Evolutionary conservation across 306 rosid genomes (phyloP).

Genomic region (Acacia confusa): DNA sequence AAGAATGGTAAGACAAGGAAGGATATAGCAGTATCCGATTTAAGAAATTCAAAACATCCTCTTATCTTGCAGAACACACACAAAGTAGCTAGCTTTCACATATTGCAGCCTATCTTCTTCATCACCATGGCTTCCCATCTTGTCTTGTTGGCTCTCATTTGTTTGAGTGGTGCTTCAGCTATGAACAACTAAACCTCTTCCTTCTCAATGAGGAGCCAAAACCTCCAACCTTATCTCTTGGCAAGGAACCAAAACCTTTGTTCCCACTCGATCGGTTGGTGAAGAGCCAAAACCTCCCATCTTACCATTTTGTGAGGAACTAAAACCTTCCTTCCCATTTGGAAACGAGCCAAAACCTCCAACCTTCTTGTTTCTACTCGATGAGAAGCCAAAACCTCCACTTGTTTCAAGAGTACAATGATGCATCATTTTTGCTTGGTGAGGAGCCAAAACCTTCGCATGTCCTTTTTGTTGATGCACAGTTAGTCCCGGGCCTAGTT

Average conservation of each 20-base stretch:
- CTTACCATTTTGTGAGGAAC: neutral
- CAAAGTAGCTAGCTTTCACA: too few species aligned
- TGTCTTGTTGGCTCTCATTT: neutral
- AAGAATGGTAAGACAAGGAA: neutral
- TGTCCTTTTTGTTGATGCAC: neutral
- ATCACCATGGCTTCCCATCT: neutral
- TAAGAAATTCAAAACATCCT: neutral
- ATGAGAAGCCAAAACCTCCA: neutral
- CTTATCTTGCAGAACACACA: too few species aligned
- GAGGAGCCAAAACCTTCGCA: neutral
- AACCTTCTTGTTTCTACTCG: too few species aligned
- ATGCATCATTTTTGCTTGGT: neutral
- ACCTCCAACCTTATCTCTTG: neutral
- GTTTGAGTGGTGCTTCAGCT: neutral
- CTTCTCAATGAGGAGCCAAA: too few species aligned
- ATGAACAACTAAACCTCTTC: neutral
- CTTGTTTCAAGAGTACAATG: neutral
- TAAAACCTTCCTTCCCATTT: neutral
- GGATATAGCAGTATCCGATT: neutral
- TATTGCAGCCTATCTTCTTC: neutral
- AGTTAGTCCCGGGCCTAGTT: neutral
- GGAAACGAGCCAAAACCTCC: too few species aligned
- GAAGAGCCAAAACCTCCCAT: neutral
- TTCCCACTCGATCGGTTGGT: rapidly evolving
- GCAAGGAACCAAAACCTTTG: too few species aligned